Evolutionary conservation across 2,329 filamentous ascomycete species (phyloP).

Genomic region (Fusarium penzigii): DNA sequence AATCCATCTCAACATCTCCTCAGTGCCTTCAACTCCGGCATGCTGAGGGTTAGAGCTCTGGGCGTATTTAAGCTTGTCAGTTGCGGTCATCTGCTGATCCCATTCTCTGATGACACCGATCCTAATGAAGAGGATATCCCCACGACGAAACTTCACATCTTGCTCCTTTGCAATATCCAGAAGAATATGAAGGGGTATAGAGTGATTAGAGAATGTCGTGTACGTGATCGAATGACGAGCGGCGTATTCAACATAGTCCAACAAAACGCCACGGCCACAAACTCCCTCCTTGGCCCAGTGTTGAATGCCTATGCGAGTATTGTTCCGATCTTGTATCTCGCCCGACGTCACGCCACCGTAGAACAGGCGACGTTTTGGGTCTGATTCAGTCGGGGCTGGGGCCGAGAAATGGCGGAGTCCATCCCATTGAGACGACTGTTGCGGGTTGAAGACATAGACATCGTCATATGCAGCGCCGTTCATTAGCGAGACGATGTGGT

Average conservation of each 20-base stretch:
- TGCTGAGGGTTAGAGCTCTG: conserved; percentile 31
- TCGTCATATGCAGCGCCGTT: conserved; percentile 51
- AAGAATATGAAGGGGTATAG: conserved; percentile 33
- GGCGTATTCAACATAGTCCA: conserved; percentile 51
- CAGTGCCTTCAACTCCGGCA: conserved; percentile 49
- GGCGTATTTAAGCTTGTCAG: conserved; percentile 39
- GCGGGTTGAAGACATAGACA: conserved; percentile 51
- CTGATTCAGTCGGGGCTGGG: conserved; percentile 40
- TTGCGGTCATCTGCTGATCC: conserved; percentile 36
- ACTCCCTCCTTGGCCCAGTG: conserved; percentile 49
- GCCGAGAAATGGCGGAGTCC: conserved; percentile 51
- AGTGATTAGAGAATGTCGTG: conserved; percentile 42
- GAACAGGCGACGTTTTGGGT: conserved; percentile 41
- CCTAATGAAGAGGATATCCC: conserved; percentile 56
- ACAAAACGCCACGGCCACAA: conserved; percentile 49
- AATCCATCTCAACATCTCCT: conserved; percentile 55
- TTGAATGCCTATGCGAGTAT: conserved; percentile 47
- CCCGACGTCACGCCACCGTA: conserved; percentile 48
- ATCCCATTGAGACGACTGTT: conserved; percentile 55
- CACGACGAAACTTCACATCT: conserved; percentile 46
- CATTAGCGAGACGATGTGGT: conserved; percentile 50
- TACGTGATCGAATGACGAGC: conserved; percentile 38
- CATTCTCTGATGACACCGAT: conserved; percentile 51
- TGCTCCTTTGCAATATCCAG: conserved; percentile 40
- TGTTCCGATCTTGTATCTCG: conserved; percentile 47